Conservation (phyloP, 148 eudicot species). For the Fagopyrum tataricum region DNA sequence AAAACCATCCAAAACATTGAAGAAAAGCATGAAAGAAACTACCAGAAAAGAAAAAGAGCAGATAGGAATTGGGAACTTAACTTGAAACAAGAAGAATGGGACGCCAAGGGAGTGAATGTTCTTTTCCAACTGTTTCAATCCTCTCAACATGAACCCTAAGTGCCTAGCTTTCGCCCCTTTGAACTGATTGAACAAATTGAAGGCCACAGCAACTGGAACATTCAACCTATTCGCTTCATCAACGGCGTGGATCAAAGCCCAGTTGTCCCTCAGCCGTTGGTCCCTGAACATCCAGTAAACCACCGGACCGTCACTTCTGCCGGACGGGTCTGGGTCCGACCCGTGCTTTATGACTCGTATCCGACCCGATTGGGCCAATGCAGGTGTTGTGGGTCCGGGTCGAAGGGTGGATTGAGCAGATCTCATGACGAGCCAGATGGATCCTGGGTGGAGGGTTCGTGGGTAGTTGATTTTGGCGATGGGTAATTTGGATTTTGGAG, state of each 20-base stretch:
- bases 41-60: background rate
- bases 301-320: constrained; percentile 52
- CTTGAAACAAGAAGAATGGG: constrained; percentile 82
- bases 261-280: constrained; percentile 82
- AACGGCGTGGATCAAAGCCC: constrained; percentile 95
- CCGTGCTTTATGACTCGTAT: constrained; percentile 54
- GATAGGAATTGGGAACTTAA: background rate
- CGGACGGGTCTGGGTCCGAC: constrained; percentile 19
- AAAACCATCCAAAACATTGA: background rate
- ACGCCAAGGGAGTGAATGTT: constrained; percentile 36
- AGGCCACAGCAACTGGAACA: constrained; percentile 72
- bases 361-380: constrained; percentile 52
- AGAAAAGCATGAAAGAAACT: background rate
- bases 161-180: constrained; percentile 86
- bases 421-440: constrained; percentile 11
- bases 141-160: constrained; percentile 82
- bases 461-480: constrained; percentile 7
- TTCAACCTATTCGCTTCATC: constrained; percentile 64
- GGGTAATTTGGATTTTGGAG: background rate
- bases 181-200: constrained; percentile 75
- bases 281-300: constrained; percentile 99
- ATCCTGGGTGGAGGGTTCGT: background rate
- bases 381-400: constrained; percentile 14
- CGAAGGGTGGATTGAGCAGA: constrained; percentile 20
- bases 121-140: constrained; percentile 42